Base-by-base conservation (phyloP, 225 moss, liverwort and hornwort genomes). In the Marchantia paleacea region DNA sequence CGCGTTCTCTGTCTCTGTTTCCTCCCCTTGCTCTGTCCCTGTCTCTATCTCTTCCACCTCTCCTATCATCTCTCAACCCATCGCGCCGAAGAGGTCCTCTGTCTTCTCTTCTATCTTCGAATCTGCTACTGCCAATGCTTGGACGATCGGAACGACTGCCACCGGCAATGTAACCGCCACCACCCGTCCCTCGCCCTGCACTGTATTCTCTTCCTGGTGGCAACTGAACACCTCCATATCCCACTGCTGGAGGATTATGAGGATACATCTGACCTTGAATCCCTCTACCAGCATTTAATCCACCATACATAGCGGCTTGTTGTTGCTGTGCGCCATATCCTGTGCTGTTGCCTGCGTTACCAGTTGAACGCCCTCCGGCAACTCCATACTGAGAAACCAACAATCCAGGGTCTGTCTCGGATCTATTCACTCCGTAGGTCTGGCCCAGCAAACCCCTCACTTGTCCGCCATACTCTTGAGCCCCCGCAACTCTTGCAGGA, bases 151-250 rank as follows among this genome's bases (percentile, higher is more conserved):
- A 92, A 79, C 96, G 96, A 61, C 91, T 91, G 64, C 92, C 92
- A 24, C 85, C 85, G 18, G 84, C 94, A 54, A 94, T 90, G 81
- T 92, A 94, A 0, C 94, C 96, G 55, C 96, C 96, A 69, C 89
- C 89, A 66, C 89, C 94, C 65, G 96, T 93, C 78, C 96, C 96
- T 80, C 96, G 94, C 52, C 96, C 96, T 73, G 91, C 96, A 85
- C 96, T 94, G 80, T 96, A 96, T 78, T 96, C 96, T 89, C 96
- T 90, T 74, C 96, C 96, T 64, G 96, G 94, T 14, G 96, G 96
- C 75, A 96, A 80, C 83, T 96, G 96, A 15, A 96, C 94, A 78
- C 96, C 96, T 80, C 96, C 96, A 81, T 94, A 96, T 47, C 96
- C 94, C 83, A 96, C 89, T 14, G 89, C 86, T 83, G 96, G 96